Evolutionary conservation across 371 early-diverging fungal genomes (phyloP), one percentile per base, ranked within the genome.

Genomic region (Apophysomyces elegans): DNA sequence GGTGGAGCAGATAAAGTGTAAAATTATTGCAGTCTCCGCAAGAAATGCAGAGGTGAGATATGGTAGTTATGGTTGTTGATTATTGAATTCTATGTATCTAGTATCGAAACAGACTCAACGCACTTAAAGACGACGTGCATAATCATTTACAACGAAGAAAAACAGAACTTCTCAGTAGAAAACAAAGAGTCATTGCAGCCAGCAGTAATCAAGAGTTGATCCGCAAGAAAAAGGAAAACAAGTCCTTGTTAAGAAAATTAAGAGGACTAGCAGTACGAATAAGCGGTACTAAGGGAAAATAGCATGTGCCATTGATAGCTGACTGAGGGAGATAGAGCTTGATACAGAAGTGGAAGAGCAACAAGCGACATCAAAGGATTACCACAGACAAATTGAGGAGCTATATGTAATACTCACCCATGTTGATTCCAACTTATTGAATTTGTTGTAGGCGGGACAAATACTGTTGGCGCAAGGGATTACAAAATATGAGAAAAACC

Each of bases 71-170:
- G 7, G 13, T 11, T 11, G 1, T 41, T 41, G 13, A 8, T 50
- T 50, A 5, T 11, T 9, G 54, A 21, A 18, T 21, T 50, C 16
- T 21, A 9, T 21, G n/a, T 50, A 11, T 50, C 4, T 50, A 89
- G 91, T 67, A 90, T 37, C 92, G 88, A 59, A 74, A 78, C 3
- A 86, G 87, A 21, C 91, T 91, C 41, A 88, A 85, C 56, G 76
- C 85, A 7, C 61, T 95, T n/a, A 87, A 90, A 54, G 90, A 89
- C 65, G 89, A 88, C 61, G 72, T 96, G 61, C 75, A 86, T 5
- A 76, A 84, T 7, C 89, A 90, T 64, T 68, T 91, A 56, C 71
- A 80, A 47, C 88, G 88, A n/a, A 80, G 83, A 58, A 73, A 83
- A 32, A 83, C 88, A 18, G 89, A 87, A 37, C 60, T 91, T 18